phyloP scores from a whole-genome alignment of 768 basidiomycete species.

The Chiua virens region DNA sequence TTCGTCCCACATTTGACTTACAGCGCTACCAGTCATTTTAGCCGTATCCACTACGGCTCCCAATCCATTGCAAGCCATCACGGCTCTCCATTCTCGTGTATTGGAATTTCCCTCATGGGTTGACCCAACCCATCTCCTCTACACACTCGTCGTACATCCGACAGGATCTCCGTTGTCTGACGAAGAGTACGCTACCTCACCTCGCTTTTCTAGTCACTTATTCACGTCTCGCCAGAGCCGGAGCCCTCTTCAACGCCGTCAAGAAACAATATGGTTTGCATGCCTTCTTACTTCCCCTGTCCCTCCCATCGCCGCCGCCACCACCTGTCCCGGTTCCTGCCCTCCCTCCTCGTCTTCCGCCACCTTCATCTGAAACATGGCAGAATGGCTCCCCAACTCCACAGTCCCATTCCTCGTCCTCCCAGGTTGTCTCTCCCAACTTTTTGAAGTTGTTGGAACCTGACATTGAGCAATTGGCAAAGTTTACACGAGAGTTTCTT shows the following conservation, averaged over 20 bases:
- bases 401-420: neutral
- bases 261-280: conserved; percentile 86
- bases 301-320: conserved; percentile 61
- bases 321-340: conserved; percentile 67
- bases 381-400: conserved; percentile 14
- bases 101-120: conserved; percentile 81
- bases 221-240: conserved; percentile 50
- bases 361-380: conserved; percentile 33
- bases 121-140: conserved; percentile 67
- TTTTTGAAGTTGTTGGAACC: conserved; percentile 57
- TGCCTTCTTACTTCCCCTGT: conserved; percentile 65
- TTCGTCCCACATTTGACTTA: conserved; percentile 11
- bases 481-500: conserved; percentile 84
- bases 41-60: conserved; percentile 81
- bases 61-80: conserved; percentile 80
- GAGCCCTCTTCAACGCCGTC: conserved; percentile 79
- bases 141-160: conserved; percentile 78
- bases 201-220: conserved; percentile 1
- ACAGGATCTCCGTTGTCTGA: conserved; percentile 64
- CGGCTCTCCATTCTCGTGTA: conserved; percentile 65
- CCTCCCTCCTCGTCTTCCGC: conserved; percentile 65
- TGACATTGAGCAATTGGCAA: conserved; percentile 73
- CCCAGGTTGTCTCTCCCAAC: conserved; percentile 17
- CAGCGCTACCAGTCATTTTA: conserved; percentile 58
- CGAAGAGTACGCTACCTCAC: conserved; percentile 63